These are phyloP conservation scores for Ambrosia trifida DNA, from an alignment of 129 eudicot genomes.

Conservation along the genomic window DNA sequence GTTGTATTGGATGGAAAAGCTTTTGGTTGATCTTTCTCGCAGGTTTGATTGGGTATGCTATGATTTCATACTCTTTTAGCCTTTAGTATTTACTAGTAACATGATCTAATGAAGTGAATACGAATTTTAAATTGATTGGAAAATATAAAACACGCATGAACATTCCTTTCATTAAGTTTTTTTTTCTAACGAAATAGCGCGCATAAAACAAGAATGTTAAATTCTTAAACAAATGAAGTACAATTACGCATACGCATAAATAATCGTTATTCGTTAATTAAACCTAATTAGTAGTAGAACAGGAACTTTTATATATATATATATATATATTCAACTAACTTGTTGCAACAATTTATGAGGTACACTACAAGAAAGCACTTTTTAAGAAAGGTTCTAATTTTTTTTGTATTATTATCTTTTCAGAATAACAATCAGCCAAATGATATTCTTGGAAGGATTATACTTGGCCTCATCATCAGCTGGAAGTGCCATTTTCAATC, in stretches of 20 bases:
- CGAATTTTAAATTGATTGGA: neutral
- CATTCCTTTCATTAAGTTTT: neutral
- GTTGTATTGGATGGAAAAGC: conserved; percentile 57
- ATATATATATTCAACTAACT: neutral
- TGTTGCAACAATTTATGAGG: neutral
- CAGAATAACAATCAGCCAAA: conserved; percentile 81
- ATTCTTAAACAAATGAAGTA: neutral
- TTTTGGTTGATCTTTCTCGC: conserved; percentile 64
- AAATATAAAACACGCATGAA: neutral
- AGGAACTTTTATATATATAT: no score
- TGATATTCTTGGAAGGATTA: conserved; percentile 63
- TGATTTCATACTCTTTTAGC: neutral
- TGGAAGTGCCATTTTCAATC: conserved; percentile 75
- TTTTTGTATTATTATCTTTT: conserved; percentile 11
- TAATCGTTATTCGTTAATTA: no score
- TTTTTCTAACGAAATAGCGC: neutral
- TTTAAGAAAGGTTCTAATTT: neutral
- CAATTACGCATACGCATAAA: no score
- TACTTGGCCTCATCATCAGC: conserved; percentile 73
- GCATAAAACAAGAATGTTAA: conserved; percentile 1
- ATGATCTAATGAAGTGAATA: neutral
- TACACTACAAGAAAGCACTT: neutral
- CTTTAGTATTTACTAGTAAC: neutral
- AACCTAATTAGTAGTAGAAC: no score
- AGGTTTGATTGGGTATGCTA: conserved; percentile 62